A percentile compares a stretch with the other conserved stretches of the same genome.
These are phyloP conservation scores for Trametes gibbosa DNA, from an alignment of 768 basidiomycete genomes.

Conservation along the genomic window DNA sequence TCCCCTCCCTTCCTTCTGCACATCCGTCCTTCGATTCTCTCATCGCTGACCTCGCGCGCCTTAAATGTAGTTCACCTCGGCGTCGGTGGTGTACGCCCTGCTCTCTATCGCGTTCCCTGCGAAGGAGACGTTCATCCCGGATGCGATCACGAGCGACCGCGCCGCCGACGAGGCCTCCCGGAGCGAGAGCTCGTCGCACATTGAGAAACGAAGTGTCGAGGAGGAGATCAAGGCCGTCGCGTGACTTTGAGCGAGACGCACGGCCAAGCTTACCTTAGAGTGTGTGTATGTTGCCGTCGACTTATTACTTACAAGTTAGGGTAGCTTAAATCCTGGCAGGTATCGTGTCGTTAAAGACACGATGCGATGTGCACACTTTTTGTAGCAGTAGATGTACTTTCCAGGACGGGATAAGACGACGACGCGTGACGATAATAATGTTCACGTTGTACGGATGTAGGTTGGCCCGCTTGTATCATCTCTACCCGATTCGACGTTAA, in stretches of 20 bases:
- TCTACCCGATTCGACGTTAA: too few species aligned
- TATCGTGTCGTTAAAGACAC: neutral
- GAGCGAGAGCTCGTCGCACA: slow-evolving; percentile 14
- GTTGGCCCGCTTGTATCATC: too few species aligned
- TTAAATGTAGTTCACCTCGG: slow-evolving; percentile 30
- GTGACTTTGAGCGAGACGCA: neutral
- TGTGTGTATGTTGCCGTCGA: too few species aligned
- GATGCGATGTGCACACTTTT: neutral
- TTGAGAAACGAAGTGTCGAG: slow-evolving; percentile 18
- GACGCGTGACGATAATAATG: neutral
- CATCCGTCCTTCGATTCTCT: too few species aligned
- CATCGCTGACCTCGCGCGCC: too few species aligned
- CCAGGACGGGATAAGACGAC: neutral
- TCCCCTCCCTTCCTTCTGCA: neutral
- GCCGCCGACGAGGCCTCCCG: neutral
- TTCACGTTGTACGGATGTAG: neutral
- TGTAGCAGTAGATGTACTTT: slow-evolving; percentile 6
- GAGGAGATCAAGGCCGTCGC: slow-evolving; percentile 16
- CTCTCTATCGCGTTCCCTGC: slow-evolving; percentile 39
- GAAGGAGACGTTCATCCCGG: slow-evolving; percentile 33
- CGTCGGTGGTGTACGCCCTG: slow-evolving; percentile 33
- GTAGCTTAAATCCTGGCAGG: too few species aligned
- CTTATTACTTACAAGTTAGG: too few species aligned
- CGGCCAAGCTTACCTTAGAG: too few species aligned
- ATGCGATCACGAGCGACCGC: slow-evolving; percentile 23